These are phyloP conservation scores for Fistulifera solaris DNA, from an alignment of 108 stramenopile species.

Conservation along the genomic window DNA sequence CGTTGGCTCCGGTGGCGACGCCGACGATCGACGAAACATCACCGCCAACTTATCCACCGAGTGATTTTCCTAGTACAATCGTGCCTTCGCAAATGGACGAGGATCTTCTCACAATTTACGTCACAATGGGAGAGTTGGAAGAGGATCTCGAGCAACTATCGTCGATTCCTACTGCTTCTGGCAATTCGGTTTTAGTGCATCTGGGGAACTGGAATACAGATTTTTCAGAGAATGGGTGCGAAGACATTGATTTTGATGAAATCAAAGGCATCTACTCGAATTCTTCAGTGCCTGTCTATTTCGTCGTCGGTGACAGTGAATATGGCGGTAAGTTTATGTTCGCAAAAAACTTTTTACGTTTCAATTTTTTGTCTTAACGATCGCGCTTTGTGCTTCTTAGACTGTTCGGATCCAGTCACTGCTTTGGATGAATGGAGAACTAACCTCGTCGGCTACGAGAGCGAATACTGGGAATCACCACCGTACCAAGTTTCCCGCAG, in stretches of 20 bases:
- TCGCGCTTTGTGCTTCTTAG: not conserved
- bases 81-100: not conserved
- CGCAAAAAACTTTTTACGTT: too few species aligned
- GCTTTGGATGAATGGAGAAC: not conserved
- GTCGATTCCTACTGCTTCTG: constrained; percentile 14
- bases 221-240: constrained; percentile 21
- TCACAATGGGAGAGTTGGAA: constrained; percentile 23
- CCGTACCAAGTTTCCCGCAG: not conserved
- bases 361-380: too few species aligned
- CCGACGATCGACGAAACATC: not conserved
- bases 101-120: constrained; percentile 14
- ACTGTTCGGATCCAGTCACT: not conserved
- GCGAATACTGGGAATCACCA: not conserved
- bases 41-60: not conserved
- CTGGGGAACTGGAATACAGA: constrained; percentile 38
- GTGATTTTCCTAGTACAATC: not conserved
- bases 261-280: constrained; percentile 12
- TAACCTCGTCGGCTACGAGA: constrained; percentile 1
- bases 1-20: not conserved
- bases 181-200: constrained; percentile 23
- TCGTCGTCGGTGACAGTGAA: constrained; percentile 47
- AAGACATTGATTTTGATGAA: constrained; percentile 11
- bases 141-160: constrained; percentile 12
- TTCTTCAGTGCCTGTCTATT: constrained; percentile 30
- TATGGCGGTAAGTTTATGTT: not conserved